phyloP scores from a whole-genome alignment of 2,329 filamentous ascomycete species.

The Fusarium robinianum region DNA sequence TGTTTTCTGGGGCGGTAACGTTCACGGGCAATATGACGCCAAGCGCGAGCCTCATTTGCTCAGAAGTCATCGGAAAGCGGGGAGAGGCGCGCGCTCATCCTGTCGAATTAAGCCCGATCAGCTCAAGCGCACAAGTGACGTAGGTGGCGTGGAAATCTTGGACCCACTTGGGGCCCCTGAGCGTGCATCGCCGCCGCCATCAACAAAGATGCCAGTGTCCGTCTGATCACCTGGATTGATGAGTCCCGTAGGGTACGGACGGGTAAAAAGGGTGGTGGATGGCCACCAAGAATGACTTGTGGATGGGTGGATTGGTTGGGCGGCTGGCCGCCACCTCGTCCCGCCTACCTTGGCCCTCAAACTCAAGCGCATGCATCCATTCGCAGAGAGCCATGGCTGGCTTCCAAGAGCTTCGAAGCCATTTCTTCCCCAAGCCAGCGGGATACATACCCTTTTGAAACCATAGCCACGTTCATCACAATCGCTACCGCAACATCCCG shows the following conservation, averaged over 20 bases:
- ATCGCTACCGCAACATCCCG: conserved; percentile 16
- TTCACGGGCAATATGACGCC: too few relatives aligned
- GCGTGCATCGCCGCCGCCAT: conserved; percentile 19
- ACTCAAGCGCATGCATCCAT: too few relatives aligned
- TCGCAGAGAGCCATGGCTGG: too few relatives aligned
- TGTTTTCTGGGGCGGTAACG: conserved; percentile 15
- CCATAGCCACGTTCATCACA: conserved; percentile 29
- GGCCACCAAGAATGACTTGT: not conserved
- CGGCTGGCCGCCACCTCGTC: conserved; percentile 9
- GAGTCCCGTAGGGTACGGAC: conserved; percentile 2
- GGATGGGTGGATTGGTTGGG: conserved; percentile 7
- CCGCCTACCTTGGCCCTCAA: too few relatives aligned
- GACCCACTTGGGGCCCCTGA: conserved; percentile 28
- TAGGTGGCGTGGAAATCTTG: conserved; percentile 27
- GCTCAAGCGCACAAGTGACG: conserved; percentile 33
- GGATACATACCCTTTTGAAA: too few relatives aligned
- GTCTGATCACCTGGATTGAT: conserved; percentile 19
- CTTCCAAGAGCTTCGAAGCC: too few relatives aligned
- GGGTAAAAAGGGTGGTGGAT: conserved; percentile 2
- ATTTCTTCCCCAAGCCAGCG: conserved; percentile 15
- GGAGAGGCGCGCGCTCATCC: not conserved
- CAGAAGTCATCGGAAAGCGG: conserved; percentile 7
- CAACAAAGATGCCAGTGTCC: conserved; percentile 15
- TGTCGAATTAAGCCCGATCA: conserved; percentile 28
- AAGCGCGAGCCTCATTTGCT: conserved; percentile 23